Evolutionary conservation across 176 grass and related monocot genomes (phyloP), one percentile per base, ranked within the genome.

Genomic region (Microstegium vimineum): DNA sequence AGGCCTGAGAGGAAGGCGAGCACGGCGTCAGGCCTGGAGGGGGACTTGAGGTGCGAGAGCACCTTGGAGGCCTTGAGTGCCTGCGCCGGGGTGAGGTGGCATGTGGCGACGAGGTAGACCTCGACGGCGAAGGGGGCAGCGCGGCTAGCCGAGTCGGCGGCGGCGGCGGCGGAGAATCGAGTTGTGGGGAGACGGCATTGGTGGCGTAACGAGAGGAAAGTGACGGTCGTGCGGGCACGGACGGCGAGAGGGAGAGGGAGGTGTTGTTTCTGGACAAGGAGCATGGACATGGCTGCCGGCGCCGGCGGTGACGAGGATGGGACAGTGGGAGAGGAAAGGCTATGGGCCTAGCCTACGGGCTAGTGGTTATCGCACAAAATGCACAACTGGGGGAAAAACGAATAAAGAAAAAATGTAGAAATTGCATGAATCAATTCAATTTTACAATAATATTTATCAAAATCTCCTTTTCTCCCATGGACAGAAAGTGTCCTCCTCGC

Each of bases 11-110:
- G 56, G 84, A 94, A 94, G 82, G 71, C 74, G 51, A 90, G 49
- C 61, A 88, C 87, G 31, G 87, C 76, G 26, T 95, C 90, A 60
- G 88, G 78, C 26, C 80, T 90, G 14, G 84, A 57, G 37, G 86
- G 85, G 20, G 81, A 92, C 30, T 83, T 80, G 83, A 95, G 90
- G 80, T 79, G 82, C 23, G 83, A 81, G 40, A 96, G 45, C 22
- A 56, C 8, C 61, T 68, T 87, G 26, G 88, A 74, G 32, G 80
- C 81, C 77, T 84, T 74, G 28, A 64, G 16, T 8, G 82, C 75
- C 84, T 89, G 76, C 32, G 38, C 43, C 2, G 83, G 51, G 68
- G 88, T 77, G 56, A 90, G 81, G 66, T 87, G 54, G 52, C 90
- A 90, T n/a, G 84, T 75, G 5, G 88, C 23, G 12, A 88, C 65